Evolutionary conservation across 1,284 basidiomycete genomes (phyloP).

Genomic region (Cryptococcus sp.): DNA sequence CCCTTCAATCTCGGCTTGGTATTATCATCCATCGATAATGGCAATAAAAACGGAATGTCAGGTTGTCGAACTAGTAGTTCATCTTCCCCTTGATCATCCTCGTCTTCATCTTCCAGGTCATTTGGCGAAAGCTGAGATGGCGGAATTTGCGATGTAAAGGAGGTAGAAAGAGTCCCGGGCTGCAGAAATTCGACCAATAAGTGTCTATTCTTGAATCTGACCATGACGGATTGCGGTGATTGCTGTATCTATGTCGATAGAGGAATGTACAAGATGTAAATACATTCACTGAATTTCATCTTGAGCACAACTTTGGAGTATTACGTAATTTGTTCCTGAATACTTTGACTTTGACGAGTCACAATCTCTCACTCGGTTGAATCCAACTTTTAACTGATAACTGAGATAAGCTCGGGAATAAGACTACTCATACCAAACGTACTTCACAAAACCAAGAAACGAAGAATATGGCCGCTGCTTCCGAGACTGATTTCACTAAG

Average conservation of each 20-base stretch:
- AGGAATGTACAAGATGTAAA: no score
- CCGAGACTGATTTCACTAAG: conserved; percentile 43
- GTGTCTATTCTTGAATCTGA: conserved; percentile 45
- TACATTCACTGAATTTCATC: no score
- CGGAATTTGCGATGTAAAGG: conserved; percentile 5
- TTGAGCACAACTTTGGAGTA: no score
- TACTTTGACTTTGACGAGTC: no score
- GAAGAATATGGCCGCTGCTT: conserved; percentile 13
- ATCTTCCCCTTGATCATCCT: conserved; percentile 22
- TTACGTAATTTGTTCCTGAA: no score
- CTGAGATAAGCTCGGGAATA: no score
- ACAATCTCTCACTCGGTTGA: not conserved
- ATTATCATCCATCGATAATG: conserved; percentile 7
- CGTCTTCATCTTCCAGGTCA: conserved; percentile 14
- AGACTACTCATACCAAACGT: no score
- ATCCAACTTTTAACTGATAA: not conserved
- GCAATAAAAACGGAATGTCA: conserved; percentile 29
- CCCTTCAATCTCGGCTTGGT: conserved; percentile 14
- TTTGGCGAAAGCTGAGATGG: not conserved
- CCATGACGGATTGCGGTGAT: conserved; percentile 20
- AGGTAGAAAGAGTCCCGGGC: conserved; percentile 14
- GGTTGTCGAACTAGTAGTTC: conserved; percentile 22
- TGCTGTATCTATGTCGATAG: no score
- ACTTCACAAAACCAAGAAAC: not conserved
- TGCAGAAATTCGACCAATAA: conserved; percentile 46